Evolutionary conservation across 2,329 filamentous ascomycete species (phyloP).

Genomic region (Penicillium sumatraense): DNA sequence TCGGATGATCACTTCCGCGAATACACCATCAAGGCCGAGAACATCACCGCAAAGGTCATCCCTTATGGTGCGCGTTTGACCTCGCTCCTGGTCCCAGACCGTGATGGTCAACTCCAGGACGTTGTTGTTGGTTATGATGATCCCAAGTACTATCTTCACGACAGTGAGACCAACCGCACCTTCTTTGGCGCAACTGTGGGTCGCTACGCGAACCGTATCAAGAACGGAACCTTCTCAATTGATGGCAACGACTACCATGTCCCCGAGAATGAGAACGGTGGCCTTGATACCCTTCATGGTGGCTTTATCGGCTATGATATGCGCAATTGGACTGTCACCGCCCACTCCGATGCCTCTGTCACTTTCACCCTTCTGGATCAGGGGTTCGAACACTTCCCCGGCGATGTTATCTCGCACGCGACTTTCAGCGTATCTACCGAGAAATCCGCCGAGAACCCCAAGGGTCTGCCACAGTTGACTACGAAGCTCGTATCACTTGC

Average conservation of each 20-base stretch:
- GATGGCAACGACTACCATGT: constrained; percentile 54
- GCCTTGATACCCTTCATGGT: constrained; percentile 59
- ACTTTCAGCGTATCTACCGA: constrained; percentile 49
- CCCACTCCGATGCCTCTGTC: constrained; percentile 45
- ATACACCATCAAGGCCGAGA: constrained; percentile 52
- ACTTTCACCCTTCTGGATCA: constrained; percentile 53
- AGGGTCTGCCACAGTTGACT: constrained; percentile 49
- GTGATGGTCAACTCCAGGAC: constrained; percentile 54
- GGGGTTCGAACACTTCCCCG: constrained; percentile 51
- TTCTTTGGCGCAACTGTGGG: constrained; percentile 55
- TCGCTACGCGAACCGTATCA: constrained; percentile 61
- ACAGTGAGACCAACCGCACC: constrained; percentile 53
- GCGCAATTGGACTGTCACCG: constrained; percentile 55
- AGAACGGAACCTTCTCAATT: constrained; percentile 60
- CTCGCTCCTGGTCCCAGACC: constrained; percentile 55
- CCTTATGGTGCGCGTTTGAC: constrained; percentile 54
- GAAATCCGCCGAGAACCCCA: constrained; percentile 41
- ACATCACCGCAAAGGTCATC: constrained; percentile 55
- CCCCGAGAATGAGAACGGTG: constrained; percentile 56
- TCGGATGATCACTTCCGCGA: constrained; percentile 41
- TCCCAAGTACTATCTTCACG: constrained; percentile 47
- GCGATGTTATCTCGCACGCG: constrained; percentile 52
- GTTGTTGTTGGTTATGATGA: constrained; percentile 57
- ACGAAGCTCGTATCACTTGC: constrained; percentile 50
- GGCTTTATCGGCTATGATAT: constrained; percentile 53